These are phyloP conservation scores for Fusarium cicatricum DNA, from an alignment of 2,329 filamentous ascomycete species.

Conservation along the genomic window DNA sequence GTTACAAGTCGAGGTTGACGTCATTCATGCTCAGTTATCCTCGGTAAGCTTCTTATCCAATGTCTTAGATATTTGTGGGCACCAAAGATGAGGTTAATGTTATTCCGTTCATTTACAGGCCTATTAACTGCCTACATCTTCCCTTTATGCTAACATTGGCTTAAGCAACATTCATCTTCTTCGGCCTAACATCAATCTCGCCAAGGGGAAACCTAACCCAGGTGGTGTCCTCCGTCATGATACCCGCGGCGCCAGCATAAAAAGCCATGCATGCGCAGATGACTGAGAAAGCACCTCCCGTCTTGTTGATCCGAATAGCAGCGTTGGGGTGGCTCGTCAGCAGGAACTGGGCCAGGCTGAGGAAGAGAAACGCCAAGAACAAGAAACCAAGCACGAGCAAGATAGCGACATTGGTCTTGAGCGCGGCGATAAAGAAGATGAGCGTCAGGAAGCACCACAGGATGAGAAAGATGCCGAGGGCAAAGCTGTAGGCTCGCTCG, in stretches of 20 bases:
- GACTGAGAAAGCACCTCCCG: slow-evolving; percentile 50
- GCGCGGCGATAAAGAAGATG: slow-evolving; percentile 62
- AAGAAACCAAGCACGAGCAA: slow-evolving; percentile 66
- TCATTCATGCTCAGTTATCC: neutral
- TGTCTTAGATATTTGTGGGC: too few relatives aligned
- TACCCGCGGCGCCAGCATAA: slow-evolving; percentile 51
- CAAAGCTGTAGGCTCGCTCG: slow-evolving; percentile 53
- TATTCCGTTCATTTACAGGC: neutral
- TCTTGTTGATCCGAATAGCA: slow-evolving; percentile 55
- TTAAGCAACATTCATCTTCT: slow-evolving; percentile 38
- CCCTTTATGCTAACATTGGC: neutral
- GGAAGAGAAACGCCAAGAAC: slow-evolving; percentile 64
- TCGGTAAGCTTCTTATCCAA: neutral
- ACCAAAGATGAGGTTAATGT: too few relatives aligned
- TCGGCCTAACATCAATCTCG: slow-evolving; percentile 39
- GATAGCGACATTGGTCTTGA: slow-evolving; percentile 67
- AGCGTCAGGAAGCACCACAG: slow-evolving; percentile 68
- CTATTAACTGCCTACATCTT: neutral
- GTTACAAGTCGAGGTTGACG: neutral
- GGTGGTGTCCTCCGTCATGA: slow-evolving; percentile 53
- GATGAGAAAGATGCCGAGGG: slow-evolving; percentile 66
- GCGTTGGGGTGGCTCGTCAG: slow-evolving; percentile 46
- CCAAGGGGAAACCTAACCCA: slow-evolving; percentile 53
- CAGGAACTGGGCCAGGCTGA: slow-evolving; percentile 65
- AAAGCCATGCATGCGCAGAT: slow-evolving; percentile 50